Conservation (phyloP, 2,329 filamentous ascomycete species). For the Pseudopithomyces chartarum region DNA sequence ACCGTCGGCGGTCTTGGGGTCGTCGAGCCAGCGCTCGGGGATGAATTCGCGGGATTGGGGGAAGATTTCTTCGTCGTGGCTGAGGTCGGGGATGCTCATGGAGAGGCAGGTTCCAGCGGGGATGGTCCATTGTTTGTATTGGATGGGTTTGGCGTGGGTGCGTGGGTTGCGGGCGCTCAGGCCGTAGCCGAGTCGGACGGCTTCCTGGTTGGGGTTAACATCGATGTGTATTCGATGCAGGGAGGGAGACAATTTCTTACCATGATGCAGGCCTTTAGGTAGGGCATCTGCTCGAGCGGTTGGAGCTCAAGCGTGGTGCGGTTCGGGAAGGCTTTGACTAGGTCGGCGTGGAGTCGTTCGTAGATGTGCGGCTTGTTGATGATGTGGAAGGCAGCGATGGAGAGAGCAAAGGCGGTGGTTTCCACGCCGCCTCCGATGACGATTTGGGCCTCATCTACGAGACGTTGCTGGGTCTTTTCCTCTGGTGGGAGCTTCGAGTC, state of each 20-base stretch:
- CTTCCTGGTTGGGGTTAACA: slow-evolving; percentile 20
- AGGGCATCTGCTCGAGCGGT: slow-evolving; percentile 31
- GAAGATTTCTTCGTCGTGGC: slow-evolving; percentile 45
- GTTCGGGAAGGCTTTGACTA: slow-evolving; percentile 35
- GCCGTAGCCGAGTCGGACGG: slow-evolving; percentile 45
- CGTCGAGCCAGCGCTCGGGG: slow-evolving; percentile 49
- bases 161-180: slow-evolving; percentile 46
- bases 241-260: too few relatives aligned
- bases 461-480: slow-evolving; percentile 45
- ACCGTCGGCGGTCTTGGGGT: slow-evolving; percentile 32
- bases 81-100: slow-evolving; percentile 44
- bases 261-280: slow-evolving; percentile 32
- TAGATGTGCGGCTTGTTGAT: slow-evolving; percentile 38
- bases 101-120: slow-evolving; percentile 43
- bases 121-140: slow-evolving; percentile 36
- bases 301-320: slow-evolving; percentile 26
- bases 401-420: slow-evolving; percentile 42
- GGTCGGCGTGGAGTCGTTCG: slow-evolving; percentile 34
- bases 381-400: slow-evolving; percentile 39
- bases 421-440: slow-evolving; percentile 47
- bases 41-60: slow-evolving; percentile 40
- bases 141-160: slow-evolving; percentile 26
- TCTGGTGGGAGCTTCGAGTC: slow-evolving; percentile 31
- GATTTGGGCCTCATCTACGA: slow-evolving; percentile 46
- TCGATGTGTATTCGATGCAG: too few relatives aligned